phyloP scores from a whole-genome alignment of 176 grass and related monocot genomes.

The Bothriochloa decipiens region DNA sequence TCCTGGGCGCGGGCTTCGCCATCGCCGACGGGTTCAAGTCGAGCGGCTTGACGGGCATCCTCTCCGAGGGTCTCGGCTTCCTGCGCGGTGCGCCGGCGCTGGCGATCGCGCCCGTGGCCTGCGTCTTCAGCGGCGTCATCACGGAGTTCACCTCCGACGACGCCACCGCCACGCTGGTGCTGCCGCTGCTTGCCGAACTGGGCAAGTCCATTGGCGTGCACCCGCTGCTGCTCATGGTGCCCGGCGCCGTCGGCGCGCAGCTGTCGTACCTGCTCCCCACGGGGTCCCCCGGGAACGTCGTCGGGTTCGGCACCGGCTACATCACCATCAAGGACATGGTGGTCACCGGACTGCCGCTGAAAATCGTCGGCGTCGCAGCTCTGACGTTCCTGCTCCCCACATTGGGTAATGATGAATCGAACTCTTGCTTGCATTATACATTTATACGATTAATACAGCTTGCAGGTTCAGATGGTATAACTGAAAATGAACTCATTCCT shows the following conservation, averaged over 20 bases:
- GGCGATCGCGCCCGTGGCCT: constrained; percentile 56
- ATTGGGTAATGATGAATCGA: constrained; percentile 41
- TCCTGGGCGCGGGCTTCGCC: constrained; percentile 87
- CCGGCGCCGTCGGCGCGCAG: constrained; percentile 73
- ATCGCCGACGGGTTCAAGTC: constrained; percentile 75
- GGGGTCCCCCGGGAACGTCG: constrained; percentile 64
- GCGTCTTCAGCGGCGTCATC: constrained; percentile 52
- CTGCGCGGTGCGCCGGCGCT: constrained; percentile 56
- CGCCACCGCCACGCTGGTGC: constrained; percentile 69
- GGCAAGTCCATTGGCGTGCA: constrained; percentile 56
- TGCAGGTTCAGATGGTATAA: neutral
- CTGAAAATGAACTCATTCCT: neutral
- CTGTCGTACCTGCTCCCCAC: constrained; percentile 79
- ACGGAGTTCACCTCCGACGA: constrained; percentile 88
- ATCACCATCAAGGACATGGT: constrained; percentile 77
- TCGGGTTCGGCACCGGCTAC: constrained; percentile 70
- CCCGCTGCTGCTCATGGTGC: constrained; percentile 76
- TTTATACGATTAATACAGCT: neutral
- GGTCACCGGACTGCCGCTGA: constrained; percentile 61
- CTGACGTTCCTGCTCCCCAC: constrained; percentile 62
- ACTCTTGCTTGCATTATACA: neutral
- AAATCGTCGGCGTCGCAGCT: constrained; percentile 45
- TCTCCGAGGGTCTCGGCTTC: constrained; percentile 56
- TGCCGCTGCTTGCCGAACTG: constrained; percentile 76
- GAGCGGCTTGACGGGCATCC: constrained; percentile 63